A percentile compares a stretch with the other conserved stretches of the same genome.
phyloP scores from a whole-genome alignment of 2,329 filamentous ascomycete genomes.

The Talaromyces sp. region DNA sequence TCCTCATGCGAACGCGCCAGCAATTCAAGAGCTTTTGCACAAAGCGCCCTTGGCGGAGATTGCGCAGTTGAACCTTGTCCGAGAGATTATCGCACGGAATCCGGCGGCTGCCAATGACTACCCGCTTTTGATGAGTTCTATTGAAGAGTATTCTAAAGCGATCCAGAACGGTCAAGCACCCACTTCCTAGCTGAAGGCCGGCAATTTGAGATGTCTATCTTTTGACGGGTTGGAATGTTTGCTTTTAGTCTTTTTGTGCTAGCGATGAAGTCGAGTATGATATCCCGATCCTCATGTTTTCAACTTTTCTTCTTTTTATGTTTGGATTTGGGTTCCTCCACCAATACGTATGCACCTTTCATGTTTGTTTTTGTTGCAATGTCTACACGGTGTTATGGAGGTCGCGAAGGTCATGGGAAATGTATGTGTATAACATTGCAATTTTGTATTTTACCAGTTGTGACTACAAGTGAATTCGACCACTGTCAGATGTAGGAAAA shows the following conservation, averaged over 20 bases:
- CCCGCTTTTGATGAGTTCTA: constrained; percentile 42
- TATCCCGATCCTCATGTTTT: not conserved
- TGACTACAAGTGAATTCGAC: not conserved
- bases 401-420: constrained; percentile 3
- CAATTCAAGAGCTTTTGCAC: constrained; percentile 67
- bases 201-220: not conserved
- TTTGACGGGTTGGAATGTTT: not conserved
- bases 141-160: constrained; percentile 30
- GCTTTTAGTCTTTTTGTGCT: not conserved
- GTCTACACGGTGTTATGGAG: not conserved
- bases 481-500: not conserved
- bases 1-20: constrained; percentile 60
- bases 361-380: not conserved
- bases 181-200: not conserved
- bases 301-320: not conserved
- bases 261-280: constrained; percentile 11
- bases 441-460: not conserved
- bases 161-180: constrained; percentile 11
- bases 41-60: constrained; percentile 67
- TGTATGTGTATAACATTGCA: constrained; percentile 23
- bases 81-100: constrained; percentile 65
- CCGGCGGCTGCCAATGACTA: constrained; percentile 63
- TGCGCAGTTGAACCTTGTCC: constrained; percentile 73
- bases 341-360: not conserved
- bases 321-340: not conserved